phyloP scores from a whole-genome alignment of 208 protist species.

The Leptomonas pyrrhocoris region DNA sequence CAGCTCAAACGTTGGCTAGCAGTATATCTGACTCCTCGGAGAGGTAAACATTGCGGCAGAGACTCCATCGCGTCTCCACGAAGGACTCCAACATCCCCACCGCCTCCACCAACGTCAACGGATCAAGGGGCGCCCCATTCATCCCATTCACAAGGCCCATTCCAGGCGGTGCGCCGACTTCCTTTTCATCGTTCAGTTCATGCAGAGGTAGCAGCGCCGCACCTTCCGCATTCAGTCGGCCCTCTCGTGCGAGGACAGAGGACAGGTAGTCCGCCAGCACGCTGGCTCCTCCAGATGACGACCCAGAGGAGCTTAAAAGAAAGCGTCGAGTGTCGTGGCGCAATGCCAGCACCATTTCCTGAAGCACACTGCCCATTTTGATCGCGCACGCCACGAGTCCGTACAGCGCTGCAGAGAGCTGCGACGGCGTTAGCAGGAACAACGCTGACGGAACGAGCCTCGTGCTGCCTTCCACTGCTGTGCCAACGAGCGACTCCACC shows the following conservation, averaged over 20 bases:
- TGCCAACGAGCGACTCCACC: conserved; percentile 10
- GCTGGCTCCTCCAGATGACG: neutral
- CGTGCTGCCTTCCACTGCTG: neutral
- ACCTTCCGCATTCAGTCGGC: neutral
- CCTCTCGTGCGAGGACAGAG: conserved; percentile 3
- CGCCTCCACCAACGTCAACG: conserved; percentile 26
- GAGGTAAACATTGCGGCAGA: conserved; percentile 45
- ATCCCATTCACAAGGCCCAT: neutral
- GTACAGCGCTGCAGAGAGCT: conserved; percentile 37
- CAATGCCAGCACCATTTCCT: conserved; percentile 60
- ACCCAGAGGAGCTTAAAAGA: conserved; percentile 6
- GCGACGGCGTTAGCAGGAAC: neutral
- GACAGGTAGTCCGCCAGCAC: conserved; percentile 10
- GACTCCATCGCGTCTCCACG: conserved; percentile 25
- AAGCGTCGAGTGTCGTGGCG: conserved; percentile 22
- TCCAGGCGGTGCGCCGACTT: neutral
- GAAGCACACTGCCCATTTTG: conserved; percentile 62
- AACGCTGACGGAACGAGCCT: neutral
- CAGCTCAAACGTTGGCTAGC: conserved; percentile 18
- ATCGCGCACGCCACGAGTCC: conserved; percentile 48
- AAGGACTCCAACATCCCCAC: conserved; percentile 29
- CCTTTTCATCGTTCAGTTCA: neutral
- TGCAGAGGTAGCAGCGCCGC: neutral
- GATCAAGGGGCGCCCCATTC: neutral
- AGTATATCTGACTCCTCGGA: conserved; percentile 50